Percentiles rank a stretch among this genome's conserved stretches.
phyloP scores from a whole-genome alignment of 805 yeast genomes.

The Suhomyces kilbournensis region DNA sequence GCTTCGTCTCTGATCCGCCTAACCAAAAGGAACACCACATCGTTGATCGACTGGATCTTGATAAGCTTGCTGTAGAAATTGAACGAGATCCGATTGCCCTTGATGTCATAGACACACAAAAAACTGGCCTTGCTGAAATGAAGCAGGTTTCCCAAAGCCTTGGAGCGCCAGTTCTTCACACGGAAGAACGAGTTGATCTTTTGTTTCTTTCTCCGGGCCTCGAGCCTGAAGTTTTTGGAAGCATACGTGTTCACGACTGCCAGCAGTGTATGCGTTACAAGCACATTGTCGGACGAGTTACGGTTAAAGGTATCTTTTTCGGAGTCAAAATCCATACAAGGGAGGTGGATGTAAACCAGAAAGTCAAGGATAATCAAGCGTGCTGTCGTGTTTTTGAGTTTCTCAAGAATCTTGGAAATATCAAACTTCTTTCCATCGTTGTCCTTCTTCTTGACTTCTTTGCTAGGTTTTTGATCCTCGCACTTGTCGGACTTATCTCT shows the following conservation, averaged over 20 bases:
- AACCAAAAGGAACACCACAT: constrained; percentile 34
- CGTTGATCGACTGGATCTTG: constrained; percentile 33
- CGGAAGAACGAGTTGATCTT: constrained; percentile 25
- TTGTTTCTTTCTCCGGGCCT: constrained; percentile 8
- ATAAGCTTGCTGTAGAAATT: constrained; percentile 25
- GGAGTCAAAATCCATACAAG: constrained; percentile 18
- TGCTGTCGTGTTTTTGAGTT: constrained; percentile 18
- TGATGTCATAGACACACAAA: constrained; percentile 24
- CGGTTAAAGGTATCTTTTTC: constrained; percentile 12
- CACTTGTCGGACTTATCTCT: not conserved
- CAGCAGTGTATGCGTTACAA: constrained; percentile 20
- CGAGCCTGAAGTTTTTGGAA: constrained; percentile 19
- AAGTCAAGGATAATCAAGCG: constrained; percentile 32
- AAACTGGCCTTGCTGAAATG: constrained; percentile 26
- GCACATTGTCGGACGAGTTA: constrained; percentile 25
- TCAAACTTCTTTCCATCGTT: not conserved
- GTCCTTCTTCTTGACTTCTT: too few species aligned
- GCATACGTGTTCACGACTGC: constrained; percentile 26
- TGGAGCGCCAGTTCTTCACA: constrained; percentile 27
- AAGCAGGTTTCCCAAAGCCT: constrained; percentile 31
- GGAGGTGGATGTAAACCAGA: constrained; percentile 28
- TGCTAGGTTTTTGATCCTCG: not conserved
- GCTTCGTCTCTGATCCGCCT: constrained; percentile 29
- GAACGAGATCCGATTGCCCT: constrained; percentile 18
- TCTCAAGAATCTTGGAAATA: constrained; percentile 1